phyloP scores from a whole-genome alignment of 2,329 filamentous ascomycete genomes.

The Xenoacremonium recifei region DNA sequence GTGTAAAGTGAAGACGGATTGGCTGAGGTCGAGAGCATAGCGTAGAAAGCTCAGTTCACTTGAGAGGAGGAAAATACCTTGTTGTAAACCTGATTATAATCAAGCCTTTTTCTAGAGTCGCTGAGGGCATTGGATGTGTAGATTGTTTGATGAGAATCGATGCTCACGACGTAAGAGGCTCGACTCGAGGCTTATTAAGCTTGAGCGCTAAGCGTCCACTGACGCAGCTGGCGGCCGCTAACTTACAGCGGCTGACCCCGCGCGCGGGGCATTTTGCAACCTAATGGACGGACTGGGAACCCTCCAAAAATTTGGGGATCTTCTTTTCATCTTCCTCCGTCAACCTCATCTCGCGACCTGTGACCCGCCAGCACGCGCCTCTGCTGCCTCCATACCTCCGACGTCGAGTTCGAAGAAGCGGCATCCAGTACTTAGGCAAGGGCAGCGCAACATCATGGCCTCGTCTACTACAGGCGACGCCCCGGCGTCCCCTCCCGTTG shows the following conservation, averaged over 20 bases:
- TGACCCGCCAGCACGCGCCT: conserved; percentile 5
- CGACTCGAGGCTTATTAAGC: conserved; percentile 4
- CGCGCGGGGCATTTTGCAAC: conserved; percentile 25
- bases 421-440: no score
- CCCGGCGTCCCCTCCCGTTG: conserved; percentile 52
- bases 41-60: no score
- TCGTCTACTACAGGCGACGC: conserved; percentile 30
- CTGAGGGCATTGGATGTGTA: no score
- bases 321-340: background rate
- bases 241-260: conserved; percentile 23
- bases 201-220: background rate
- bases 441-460: conserved; percentile 31
- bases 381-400: background rate
- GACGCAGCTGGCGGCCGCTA: conserved; percentile 6
- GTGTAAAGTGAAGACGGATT: no score
- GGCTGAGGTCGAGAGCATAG: no score
- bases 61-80: no score
- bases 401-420: no score
- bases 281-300: no score
- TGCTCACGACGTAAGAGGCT: background rate
- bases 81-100: no score
- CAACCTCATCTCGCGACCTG: background rate
- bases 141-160: background rate
- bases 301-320: conserved; percentile 21
- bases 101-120: no score